phyloP scores from a whole-genome alignment of 2,329 filamentous ascomycete genomes.

The Fusarium sp. region DNA sequence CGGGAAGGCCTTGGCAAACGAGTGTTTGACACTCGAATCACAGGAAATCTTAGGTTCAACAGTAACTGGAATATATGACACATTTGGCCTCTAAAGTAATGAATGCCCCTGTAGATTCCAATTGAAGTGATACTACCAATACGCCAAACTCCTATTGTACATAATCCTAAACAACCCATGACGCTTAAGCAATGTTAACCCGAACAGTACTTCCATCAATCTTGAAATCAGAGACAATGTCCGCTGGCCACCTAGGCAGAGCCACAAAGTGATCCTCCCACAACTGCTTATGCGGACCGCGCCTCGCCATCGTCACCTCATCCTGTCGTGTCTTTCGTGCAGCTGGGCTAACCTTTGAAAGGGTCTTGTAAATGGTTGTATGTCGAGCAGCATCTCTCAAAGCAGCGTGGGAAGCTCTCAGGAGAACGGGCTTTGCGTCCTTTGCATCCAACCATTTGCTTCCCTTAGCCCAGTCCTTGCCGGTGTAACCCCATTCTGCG shows the following conservation, averaged over 20 bases:
- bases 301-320: background rate
- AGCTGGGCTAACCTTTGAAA: accelerated
- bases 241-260: accelerated
- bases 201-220: background rate
- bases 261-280: background rate
- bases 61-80: background rate
- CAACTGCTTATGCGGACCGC: background rate
- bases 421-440: accelerated
- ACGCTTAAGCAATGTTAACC: background rate
- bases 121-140: background rate
- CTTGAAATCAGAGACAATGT: background rate
- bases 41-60: background rate
- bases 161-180: background rate
- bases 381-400: accelerated
- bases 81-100: accelerated
- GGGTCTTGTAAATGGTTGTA: accelerated
- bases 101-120: background rate
- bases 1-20: background rate
- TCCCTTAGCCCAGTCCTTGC: background rate
- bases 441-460: background rate
- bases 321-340: background rate
- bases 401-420: accelerated
- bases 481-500: background rate
- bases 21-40: background rate
- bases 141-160: background rate